Conservation (phyloP, 345 rosid genomes). For the Brassica cretica region DNA sequence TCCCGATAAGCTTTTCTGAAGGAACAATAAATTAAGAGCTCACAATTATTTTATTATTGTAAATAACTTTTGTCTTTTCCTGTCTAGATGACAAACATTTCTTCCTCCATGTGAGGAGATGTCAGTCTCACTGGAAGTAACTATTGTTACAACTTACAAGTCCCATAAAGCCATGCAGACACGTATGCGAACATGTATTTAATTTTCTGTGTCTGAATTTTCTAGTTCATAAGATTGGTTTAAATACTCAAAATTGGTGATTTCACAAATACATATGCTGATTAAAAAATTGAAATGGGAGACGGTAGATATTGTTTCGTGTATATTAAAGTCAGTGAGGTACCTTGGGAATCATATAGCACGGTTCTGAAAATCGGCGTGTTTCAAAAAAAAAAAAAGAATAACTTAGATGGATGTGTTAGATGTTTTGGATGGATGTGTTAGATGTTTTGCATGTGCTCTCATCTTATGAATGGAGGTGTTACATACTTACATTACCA, state of each 20-base stretch:
- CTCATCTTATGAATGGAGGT: not conserved
- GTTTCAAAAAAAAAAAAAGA: not conserved
- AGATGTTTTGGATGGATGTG: not conserved
- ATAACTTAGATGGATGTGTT: not conserved
- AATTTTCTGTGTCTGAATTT: constrained; percentile 17
- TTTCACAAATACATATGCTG: not conserved
- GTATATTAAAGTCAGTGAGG: not conserved
- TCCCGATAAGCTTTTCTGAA: constrained; percentile 28
- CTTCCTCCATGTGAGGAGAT: constrained; percentile 42
- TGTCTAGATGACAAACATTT: constrained; percentile 38
- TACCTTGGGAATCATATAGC: not conserved
- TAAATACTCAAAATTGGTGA: constrained; percentile 11
- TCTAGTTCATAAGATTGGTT: constrained; percentile 32
- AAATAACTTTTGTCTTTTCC: constrained; percentile 1
- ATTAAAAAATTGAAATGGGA: not conserved
- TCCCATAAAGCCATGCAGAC: constrained; percentile 20
- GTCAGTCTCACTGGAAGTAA: constrained; percentile 33
- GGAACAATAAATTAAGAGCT: constrained; percentile 17
- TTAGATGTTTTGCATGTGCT: not conserved
- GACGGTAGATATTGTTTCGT: not conserved
- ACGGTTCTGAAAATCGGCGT: not conserved
- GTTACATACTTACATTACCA: not conserved
- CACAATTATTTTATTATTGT: not conserved
- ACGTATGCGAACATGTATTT: constrained; percentile 27
- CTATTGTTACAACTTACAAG: constrained; percentile 16